Conservation (phyloP, 2,329 filamentous ascomycete genomes). For the Penicillium sp. region DNA sequence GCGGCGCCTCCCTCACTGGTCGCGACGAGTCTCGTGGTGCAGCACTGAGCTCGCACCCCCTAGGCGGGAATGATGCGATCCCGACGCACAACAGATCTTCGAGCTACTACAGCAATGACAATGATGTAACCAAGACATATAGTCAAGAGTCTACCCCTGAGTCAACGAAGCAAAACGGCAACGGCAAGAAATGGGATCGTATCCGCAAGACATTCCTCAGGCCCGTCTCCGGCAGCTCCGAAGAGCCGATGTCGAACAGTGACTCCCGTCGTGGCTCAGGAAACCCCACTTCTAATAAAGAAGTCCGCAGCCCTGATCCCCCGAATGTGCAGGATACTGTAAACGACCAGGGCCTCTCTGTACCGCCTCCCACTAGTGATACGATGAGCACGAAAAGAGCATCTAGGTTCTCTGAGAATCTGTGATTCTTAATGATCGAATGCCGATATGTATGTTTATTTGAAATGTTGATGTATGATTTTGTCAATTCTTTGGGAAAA, state of each 20-base stretch:
- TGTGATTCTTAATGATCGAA: conserved; percentile 24
- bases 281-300: conserved; percentile 7
- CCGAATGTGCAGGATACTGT: conserved; percentile 32
- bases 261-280: conserved; percentile 11
- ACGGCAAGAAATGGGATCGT: conserved; percentile 23
- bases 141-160: conserved; percentile 15
- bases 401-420: conserved; percentile 40
- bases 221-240: conserved; percentile 23
- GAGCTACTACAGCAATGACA: conserved; percentile 12
- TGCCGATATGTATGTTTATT: conserved; percentile 11
- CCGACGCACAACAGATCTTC: conserved; percentile 17
- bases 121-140: conserved; percentile 15
- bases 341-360: conserved; percentile 31
- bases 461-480: conserved; percentile 1
- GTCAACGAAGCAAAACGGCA: conserved; percentile 15
- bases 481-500: background rate
- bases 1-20: conserved; percentile 22
- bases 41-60: conserved; percentile 35
- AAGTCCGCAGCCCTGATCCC: conserved; percentile 17
- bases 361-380: conserved; percentile 30
- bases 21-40: conserved; percentile 21
- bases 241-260: conserved; percentile 23
- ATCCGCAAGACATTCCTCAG: conserved; percentile 31
- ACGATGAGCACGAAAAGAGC: conserved; percentile 32
- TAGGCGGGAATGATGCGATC: conserved; percentile 26